Percentiles rank a stretch among this genome's conserved stretches.
These are phyloP conservation scores for Gossypium lobatum DNA, from an alignment of 441 rosid species.

Conservation along the genomic window DNA sequence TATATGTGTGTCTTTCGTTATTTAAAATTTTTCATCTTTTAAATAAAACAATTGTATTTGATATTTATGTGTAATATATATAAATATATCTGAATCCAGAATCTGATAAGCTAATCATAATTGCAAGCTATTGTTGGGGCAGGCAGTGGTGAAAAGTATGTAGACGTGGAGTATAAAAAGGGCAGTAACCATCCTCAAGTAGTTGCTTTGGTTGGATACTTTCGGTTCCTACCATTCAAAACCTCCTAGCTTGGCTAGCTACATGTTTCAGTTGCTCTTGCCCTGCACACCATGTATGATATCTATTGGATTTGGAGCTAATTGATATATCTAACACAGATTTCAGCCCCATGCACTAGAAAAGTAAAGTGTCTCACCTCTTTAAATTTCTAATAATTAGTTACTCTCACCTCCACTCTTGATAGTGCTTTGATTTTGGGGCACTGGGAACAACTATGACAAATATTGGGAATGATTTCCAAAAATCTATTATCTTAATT, in stretches of 20 bases:
- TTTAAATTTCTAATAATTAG: background rate
- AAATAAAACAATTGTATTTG: too few relatives aligned
- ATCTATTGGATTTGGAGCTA: background rate
- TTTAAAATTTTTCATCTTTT: too few relatives aligned
- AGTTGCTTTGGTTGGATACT: background rate
- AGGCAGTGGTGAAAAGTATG: background rate
- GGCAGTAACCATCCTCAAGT: background rate
- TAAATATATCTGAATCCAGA: too few relatives aligned
- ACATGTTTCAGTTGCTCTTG: background rate
- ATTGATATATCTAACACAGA: background rate
- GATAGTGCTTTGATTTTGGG: background rate
- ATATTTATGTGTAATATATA: too few relatives aligned
- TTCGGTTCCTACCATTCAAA: conserved; percentile 1
- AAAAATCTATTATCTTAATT: too few relatives aligned
- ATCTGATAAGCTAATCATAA: background rate
- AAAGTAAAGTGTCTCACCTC: background rate
- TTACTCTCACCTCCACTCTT: background rate
- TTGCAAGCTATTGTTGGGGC: background rate
- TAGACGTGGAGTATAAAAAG: background rate
- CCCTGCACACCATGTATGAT: background rate
- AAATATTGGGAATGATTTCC: too few relatives aligned
- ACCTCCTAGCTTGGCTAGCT: background rate
- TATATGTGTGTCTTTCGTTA: too few relatives aligned
- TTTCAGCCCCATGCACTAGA: background rate
- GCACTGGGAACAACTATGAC: background rate